Conservation (phyloP, 805 yeast species). For the Ogataea sp. region DNA sequence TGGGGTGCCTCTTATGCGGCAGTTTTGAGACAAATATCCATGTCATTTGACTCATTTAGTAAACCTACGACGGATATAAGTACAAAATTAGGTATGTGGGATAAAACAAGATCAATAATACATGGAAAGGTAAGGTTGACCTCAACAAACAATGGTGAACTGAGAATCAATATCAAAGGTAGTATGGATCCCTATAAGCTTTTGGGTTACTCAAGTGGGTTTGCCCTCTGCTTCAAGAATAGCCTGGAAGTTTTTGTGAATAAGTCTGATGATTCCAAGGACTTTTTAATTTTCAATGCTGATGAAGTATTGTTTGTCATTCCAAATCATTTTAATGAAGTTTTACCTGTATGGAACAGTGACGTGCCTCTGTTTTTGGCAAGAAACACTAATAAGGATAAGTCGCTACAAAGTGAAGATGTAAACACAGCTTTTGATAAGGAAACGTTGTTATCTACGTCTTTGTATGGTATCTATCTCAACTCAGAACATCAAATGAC, state of each 20-base stretch:
- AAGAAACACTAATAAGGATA: slow-evolving; percentile 13
- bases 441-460: slow-evolving; percentile 8
- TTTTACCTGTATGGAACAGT: slow-evolving; percentile 52
- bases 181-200: slow-evolving; percentile 72
- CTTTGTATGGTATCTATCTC: slow-evolving; percentile 18
- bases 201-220: slow-evolving; percentile 65
- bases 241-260: slow-evolving; percentile 55
- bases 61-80: slow-evolving; percentile 90
- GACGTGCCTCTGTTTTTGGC: slow-evolving; percentile 40
- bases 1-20: slow-evolving; percentile 88
- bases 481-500: slow-evolving; percentile 5
- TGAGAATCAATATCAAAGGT: slow-evolving; percentile 62
- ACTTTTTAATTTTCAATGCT: slow-evolving; percentile 57
- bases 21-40: slow-evolving; percentile 72
- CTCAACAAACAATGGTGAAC: slow-evolving; percentile 41
- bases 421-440: not conserved
- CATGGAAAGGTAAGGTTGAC: slow-evolving; percentile 57
- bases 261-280: slow-evolving; percentile 57
- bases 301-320: slow-evolving; percentile 59
- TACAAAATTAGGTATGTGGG: slow-evolving; percentile 86
- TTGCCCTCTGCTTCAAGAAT: slow-evolving; percentile 62
- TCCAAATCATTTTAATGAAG: slow-evolving; percentile 61
- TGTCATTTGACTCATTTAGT: slow-evolving; percentile 72
- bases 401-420: not conserved
- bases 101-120: slow-evolving; percentile 64